Percentiles rank a stretch among this genome's conserved stretches.
Conservation (phyloP, 768 basidiomycete species). For the Mycena vitilis region DNA sequence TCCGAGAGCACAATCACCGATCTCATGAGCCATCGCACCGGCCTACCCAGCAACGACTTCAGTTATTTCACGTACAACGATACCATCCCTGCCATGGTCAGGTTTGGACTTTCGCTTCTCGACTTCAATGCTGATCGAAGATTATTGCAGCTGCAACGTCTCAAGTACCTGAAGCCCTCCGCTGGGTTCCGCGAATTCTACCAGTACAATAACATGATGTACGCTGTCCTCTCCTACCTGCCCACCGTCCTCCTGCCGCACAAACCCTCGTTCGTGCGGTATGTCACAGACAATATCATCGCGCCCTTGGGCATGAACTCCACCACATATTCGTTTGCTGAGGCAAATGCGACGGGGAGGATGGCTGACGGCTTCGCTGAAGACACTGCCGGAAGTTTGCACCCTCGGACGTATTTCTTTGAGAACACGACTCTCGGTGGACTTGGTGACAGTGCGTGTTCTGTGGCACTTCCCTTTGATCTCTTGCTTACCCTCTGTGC, state of each 20-base stretch:
- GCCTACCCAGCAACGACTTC: neutral
- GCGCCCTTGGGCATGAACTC: conserved; percentile 17
- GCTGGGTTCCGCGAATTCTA: neutral
- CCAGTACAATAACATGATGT: conserved; percentile 20
- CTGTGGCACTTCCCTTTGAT: no score
- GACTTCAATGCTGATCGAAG: neutral
- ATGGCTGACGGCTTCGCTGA: conserved; percentile 15
- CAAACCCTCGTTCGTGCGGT: conserved; percentile 19
- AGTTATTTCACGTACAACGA: neutral
- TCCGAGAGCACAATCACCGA: neutral
- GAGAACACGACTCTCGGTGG: no score
- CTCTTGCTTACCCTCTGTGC: no score
- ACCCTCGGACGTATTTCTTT: no score
- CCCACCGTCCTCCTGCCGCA: conserved; percentile 12
- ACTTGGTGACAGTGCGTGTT: no score
- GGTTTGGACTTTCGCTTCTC: neutral
- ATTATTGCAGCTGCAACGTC: neutral
- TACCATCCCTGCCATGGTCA: neutral
- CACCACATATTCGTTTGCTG: conserved; percentile 20
- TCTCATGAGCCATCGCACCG: neutral
- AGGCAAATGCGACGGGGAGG: conserved; percentile 9
- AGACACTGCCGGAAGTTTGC: no score
- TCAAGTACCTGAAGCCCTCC: neutral
- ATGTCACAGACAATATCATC: conserved; percentile 9
- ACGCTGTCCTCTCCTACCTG: conserved; percentile 9